These are phyloP conservation scores for Leccinum solheimii DNA, from an alignment of 1,284 basidiomycete genomes.

Conservation along the genomic window DNA sequence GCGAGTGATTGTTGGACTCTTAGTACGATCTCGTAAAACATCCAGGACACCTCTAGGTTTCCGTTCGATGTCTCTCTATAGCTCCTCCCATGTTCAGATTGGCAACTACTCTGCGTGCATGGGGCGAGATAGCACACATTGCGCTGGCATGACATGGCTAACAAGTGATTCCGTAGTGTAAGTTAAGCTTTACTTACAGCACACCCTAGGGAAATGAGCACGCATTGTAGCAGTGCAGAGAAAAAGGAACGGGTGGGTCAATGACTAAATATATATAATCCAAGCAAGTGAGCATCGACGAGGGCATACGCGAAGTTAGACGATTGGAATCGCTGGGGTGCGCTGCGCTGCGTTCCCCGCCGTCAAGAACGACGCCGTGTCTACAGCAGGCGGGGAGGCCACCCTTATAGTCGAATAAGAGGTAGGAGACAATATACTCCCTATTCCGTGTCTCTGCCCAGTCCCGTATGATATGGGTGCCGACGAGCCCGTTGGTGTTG, in stretches of 20 bases:
- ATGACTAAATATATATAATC: not conserved
- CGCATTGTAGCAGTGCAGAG: not conserved
- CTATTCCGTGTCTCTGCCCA: not conserved
- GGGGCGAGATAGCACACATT: too few species aligned
- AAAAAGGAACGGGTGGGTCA: not conserved
- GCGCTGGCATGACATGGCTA: too few species aligned
- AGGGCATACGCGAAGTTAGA: conserved; percentile 10
- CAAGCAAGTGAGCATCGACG: not conserved
- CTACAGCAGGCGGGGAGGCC: conserved; percentile 12
- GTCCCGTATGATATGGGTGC: conserved; percentile 4
- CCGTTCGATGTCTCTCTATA: too few species aligned
- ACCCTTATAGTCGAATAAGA: conserved; percentile 6
- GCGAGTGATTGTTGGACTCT: too few species aligned
- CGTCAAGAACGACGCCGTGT: conserved; percentile 11
- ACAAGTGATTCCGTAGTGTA: too few species aligned
- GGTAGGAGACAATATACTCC: not conserved
- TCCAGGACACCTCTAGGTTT: too few species aligned
- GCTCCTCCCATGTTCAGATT: too few species aligned
- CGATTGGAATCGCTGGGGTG: conserved; percentile 25
- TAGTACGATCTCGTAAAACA: too few species aligned
- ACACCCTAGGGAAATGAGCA: too few species aligned
- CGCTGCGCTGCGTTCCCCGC: conserved; percentile 9
- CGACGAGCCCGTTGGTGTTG: not conserved
- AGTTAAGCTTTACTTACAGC: too few species aligned
- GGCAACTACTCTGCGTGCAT: too few species aligned